These are phyloP conservation scores for Candida odintsovae DNA, from an alignment of 805 yeast genomes.

Conservation along the genomic window DNA sequence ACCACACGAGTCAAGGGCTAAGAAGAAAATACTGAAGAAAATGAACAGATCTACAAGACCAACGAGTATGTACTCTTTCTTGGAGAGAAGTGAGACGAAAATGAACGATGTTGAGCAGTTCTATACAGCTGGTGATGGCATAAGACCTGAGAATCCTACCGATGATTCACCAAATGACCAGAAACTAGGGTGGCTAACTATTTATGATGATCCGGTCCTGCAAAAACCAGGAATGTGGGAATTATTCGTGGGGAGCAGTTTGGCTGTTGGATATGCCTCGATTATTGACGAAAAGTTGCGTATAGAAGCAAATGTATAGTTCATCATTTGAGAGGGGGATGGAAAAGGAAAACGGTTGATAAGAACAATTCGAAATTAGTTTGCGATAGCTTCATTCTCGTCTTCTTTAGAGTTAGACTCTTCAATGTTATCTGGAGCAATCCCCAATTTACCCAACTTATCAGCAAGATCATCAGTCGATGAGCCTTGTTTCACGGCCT, in stretches of 20 bases:
- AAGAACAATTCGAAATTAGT: no score
- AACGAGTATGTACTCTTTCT: background rate
- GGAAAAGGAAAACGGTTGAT: no score
- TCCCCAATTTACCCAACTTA: conserved; percentile 20
- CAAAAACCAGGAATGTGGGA: conserved; percentile 46
- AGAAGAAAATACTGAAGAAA: conserved; percentile 33
- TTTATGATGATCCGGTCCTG: conserved; percentile 39
- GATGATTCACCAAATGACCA: conserved; percentile 59
- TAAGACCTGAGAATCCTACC: conserved; percentile 37
- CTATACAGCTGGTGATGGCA: conserved; percentile 48
- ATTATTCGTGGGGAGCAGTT: conserved; percentile 43
- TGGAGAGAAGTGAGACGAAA: background rate
- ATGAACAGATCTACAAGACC: conserved; percentile 3
- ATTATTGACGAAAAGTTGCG: conserved; percentile 21
- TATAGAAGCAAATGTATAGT: background rate
- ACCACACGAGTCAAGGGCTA: conserved; percentile 29
- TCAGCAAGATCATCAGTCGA: conserved; percentile 16
- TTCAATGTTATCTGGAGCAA: conserved; percentile 15
- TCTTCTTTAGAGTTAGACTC: background rate
- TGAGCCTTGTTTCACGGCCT: conserved; percentile 3
- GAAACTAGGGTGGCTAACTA: conserved; percentile 61
- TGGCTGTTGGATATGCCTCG: conserved; percentile 44
- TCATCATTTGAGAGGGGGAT: no score
- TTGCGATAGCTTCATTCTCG: conserved; percentile 2
- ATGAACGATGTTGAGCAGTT: conserved; percentile 3